Conservation (phyloP, 768 basidiomycete species). For the Calocybe cyanea region DNA sequence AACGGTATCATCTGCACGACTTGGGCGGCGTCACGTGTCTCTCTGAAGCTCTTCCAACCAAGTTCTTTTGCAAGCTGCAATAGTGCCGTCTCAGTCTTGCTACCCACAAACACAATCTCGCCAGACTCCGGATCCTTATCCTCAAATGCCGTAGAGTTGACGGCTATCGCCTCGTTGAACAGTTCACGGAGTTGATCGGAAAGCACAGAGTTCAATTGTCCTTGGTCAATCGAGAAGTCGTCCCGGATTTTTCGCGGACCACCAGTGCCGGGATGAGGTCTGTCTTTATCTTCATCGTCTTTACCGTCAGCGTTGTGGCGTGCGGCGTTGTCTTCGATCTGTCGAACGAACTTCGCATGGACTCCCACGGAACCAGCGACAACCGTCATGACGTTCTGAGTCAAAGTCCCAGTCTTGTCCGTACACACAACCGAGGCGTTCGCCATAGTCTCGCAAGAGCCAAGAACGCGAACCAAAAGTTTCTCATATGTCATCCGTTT, state of each 20-base stretch:
- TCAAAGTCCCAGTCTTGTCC: constrained; percentile 96
- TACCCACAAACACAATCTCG: constrained; percentile 70
- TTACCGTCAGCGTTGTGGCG: constrained; percentile 70
- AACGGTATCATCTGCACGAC: constrained; percentile 91
- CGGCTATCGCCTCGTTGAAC: constrained; percentile 81
- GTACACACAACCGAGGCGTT: constrained; percentile 95
- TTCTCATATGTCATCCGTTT: constrained; percentile 98
- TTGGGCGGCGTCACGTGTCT: constrained; percentile 54
- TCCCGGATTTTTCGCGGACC: constrained; percentile 40
- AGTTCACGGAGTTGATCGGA: constrained; percentile 57
- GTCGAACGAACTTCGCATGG: constrained; percentile 88
- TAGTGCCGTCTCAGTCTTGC: constrained; percentile 94
- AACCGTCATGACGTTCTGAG: constrained; percentile 92
- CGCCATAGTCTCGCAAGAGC: constrained; percentile 98
- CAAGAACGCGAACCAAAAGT: constrained; percentile 90
- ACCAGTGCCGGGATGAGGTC: constrained; percentile 21
- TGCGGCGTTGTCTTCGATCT: constrained; percentile 64
- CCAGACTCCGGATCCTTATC: constrained; percentile 63
- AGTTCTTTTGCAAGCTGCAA: constrained; percentile 81
- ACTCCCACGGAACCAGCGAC: constrained; percentile 95
- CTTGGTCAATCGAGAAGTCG: constrained; percentile 88
- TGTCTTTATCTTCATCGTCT: constrained; percentile 27
- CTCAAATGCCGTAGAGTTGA: constrained; percentile 96
- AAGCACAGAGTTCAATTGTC: constrained; percentile 61
- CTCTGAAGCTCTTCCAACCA: constrained; percentile 69